Percentiles rank a stretch among this genome's conserved stretches.
Conservation (phyloP, 2,329 filamentous ascomycete genomes). For the Cladosporium sp. region DNA sequence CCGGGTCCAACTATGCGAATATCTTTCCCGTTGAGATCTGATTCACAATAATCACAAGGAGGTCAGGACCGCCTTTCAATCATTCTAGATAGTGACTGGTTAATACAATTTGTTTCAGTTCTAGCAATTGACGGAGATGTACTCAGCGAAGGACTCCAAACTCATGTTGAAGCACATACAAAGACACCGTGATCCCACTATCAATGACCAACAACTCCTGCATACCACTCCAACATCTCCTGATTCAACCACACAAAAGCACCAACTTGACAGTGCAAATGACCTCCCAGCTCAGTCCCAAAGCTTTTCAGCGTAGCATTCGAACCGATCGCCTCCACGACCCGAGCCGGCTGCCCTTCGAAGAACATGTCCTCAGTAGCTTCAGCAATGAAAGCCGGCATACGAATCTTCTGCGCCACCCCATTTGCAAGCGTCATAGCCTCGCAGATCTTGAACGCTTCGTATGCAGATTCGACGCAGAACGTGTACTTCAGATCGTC, state of each 20-base stretch:
- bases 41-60: too few species aligned
- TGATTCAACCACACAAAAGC: constrained; percentile 14
- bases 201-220: neutral
- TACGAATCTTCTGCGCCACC: constrained; percentile 25
- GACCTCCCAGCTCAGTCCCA: constrained; percentile 3
- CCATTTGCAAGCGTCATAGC: constrained; percentile 19
- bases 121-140: too few species aligned
- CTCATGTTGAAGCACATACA: too few species aligned
- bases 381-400: constrained; percentile 33
- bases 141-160: too few species aligned
- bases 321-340: constrained; percentile 26
- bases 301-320: constrained; percentile 25
- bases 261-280: constrained; percentile 21
- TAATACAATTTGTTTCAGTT: too few species aligned
- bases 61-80: too few species aligned
- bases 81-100: too few species aligned
- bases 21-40: too few species aligned
- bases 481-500: constrained; percentile 26
- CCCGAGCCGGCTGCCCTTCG: constrained; percentile 29
- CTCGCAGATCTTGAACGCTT: constrained; percentile 20
- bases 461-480: constrained; percentile 5
- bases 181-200: neutral
- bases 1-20: too few species aligned
- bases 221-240: constrained; percentile 15
- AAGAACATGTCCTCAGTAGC: constrained; percentile 33